Evolutionary conservation across 176 grass and related monocot genomes (phyloP), one percentile per base, ranked within the genome.

Genomic region (Aegilops bicornis): DNA sequence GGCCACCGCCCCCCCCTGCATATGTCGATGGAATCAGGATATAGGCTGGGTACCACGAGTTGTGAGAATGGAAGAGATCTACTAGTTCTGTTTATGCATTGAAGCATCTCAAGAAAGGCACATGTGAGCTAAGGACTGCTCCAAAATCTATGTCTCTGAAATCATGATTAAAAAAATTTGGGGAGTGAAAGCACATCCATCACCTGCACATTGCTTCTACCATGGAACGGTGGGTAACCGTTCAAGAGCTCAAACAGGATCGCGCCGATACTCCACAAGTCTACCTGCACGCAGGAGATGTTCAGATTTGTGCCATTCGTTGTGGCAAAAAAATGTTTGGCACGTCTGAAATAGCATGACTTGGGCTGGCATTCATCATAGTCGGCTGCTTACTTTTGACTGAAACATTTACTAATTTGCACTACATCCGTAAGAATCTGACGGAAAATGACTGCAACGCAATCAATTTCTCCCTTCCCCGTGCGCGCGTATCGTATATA

Each of bases 161-260:
- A 20, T 32, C 14, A 68, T 11, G 23, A 9, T 8, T 14, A 13
- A 58, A 59, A 16, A 23, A 7, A 0, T 2, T 8, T 20, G 32
- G 27, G 1, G 29, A 69, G 52, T 3, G 6, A 11, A 33, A 45
- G 4, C 0, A 3, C 23, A 69, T 19, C 1, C 30, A 69, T 9
- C 0, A 94, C 92, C 92, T 92, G 87, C 0, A 92, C 87, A 68
- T 86, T 87, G 82, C 74, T 94, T 90, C 85, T 85, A 48, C 89
- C 89, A 25, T 1, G 31, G 69, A 88, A 94, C 8, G 89, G 92
- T 0, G 87, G 92, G 30, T 89, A 86, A 2, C 92, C 92, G 77
- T 91, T 94, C 56, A 94, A 84, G 59, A 91, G 82, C 78, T 92
- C 90, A 48, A 94, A 92, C 3, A 92, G 81, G 42, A 94, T 87